Evolutionary conservation across 2,329 filamentous ascomycete species (phyloP).

Genomic region (Colletotrichum agaves): DNA sequence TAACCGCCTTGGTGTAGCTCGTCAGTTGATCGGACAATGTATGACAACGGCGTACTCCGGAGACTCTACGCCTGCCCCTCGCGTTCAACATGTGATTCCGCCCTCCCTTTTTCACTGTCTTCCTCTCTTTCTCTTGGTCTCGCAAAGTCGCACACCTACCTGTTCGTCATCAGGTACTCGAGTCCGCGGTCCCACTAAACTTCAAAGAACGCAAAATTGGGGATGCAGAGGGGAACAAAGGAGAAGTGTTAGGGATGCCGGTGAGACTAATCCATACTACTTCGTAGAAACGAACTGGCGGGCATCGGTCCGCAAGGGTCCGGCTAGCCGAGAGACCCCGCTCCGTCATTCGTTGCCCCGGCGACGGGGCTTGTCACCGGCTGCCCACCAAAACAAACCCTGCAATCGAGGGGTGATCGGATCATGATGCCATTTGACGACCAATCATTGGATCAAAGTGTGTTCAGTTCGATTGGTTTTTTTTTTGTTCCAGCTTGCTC

Average conservation of each 20-base stretch:
- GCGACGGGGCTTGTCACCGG: conserved; percentile 8
- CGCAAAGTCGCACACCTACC: not conserved
- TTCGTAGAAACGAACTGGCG: not conserved
- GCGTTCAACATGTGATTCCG: conserved; percentile 32
- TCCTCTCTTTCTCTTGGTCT: not conserved
- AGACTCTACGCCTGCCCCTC: not conserved
- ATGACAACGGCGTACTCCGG: not conserved
- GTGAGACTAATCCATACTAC: not conserved
- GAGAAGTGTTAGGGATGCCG: conserved; percentile 1
- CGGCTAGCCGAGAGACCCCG: not conserved
- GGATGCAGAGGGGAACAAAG: conserved; percentile 15
- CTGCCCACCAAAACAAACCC: conserved; percentile 26
- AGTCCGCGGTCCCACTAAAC: not conserved
- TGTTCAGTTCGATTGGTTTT: not conserved
- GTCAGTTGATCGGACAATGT: conserved; percentile 20
- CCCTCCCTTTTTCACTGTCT: not conserved
- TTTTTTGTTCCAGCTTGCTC: conserved; percentile 7
- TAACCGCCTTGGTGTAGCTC: conserved; percentile 8
- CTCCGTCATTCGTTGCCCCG: conserved; percentile 8
- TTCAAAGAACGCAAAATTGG: conserved; percentile 3
- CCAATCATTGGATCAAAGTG: conserved; percentile 14
- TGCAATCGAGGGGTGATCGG: not conserved
- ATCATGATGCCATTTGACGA: conserved; percentile 19
- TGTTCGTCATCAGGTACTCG: not conserved
- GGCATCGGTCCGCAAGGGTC: conserved; percentile 2